Evolutionary conservation across 768 basidiomycete species (phyloP), one percentile per base, ranked within the genome.

Genomic region (Boletellus ananas): DNA sequence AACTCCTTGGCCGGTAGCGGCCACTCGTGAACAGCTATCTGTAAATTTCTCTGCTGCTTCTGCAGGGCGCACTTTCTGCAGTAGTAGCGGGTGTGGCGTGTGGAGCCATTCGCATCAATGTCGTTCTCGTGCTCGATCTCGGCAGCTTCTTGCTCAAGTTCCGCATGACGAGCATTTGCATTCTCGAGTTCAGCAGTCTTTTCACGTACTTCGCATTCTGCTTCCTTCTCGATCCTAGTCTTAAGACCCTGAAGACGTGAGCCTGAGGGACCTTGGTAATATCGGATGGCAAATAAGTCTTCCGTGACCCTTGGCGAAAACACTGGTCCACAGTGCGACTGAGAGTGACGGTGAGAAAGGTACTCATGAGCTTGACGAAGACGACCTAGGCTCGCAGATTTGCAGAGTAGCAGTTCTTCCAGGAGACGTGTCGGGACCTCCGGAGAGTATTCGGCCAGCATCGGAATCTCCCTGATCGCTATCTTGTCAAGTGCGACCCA

Each of bases 1-100:
- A 57, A 13, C 3, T n/a, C 18, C 9, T 55, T 29, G 1, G 49
- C 35, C 0, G 79, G 75, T 33, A 79, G 55, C 0, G 78, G 79
- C 76, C 76, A 77, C 49, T 79, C 79, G 39, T 74, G 66, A 6
- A 73, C 56, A 0, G n/a, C 2, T 25, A 79, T 77, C 0, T 16
- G 2, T 61, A 76, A n/a, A n/a, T n/a, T 55, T 0, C 0, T 13
- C 0, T 18, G 58, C 43, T 58, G 10, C 14, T 34, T 45, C 13
- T 65, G 43, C 12, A 67, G 31, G 1, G 3, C 3, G 41, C 74
- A 75, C 47, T 66, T 73, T 2, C n/a, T 4, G 45, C 70, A 73
- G 0, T n/a, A n/a, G n/a, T n/a, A n/a, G n/a, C n/a, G n/a, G n/a
- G n/a, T n/a, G n/a, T n/a, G n/a, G n/a, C n/a, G n/a, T n/a, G n/a